phyloP scores from a whole-genome alignment of 495 filamentous ascomycete species.

The Wilcoxina mikolae region DNA sequence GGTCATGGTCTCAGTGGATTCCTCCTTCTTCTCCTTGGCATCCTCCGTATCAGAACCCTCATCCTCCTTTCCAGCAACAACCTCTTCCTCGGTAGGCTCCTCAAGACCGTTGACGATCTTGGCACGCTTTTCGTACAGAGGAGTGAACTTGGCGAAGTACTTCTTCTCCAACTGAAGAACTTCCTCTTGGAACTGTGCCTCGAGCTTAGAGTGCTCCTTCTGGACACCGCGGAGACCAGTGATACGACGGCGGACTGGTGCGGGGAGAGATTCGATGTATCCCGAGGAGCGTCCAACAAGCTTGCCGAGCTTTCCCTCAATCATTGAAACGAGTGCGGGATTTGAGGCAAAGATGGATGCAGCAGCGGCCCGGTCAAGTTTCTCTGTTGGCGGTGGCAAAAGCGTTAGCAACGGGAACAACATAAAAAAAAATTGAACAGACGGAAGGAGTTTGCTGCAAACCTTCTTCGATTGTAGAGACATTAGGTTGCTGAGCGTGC shows the following conservation, averaged over 20 bases:
- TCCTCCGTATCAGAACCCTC: constrained; percentile 54
- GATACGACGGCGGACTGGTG: constrained; percentile 77
- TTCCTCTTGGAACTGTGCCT: constrained; percentile 96
- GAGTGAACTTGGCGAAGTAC: constrained; percentile 96
- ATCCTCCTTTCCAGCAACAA: constrained; percentile 72
- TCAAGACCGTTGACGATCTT: constrained; percentile 76
- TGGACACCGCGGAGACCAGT: constrained; percentile 93
- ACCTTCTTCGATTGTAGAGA: constrained; percentile 97
- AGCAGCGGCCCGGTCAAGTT: constrained; percentile 70
- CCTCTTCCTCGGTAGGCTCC: constrained; percentile 75
- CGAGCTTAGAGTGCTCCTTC: constrained; percentile 95
- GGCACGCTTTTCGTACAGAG: constrained; percentile 88
- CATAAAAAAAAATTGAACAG: constrained; percentile 14
- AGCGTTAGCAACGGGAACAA: constrained; percentile 12
- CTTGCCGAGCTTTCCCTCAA: constrained; percentile 84
- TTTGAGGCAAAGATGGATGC: constrained; percentile 88
- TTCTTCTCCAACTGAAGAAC: constrained; percentile 97
- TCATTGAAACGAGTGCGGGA: constrained; percentile 84
- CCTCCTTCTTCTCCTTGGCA: constrained; percentile 41
- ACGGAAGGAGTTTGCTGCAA: constrained; percentile 27
- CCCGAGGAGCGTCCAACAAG: constrained; percentile 92
- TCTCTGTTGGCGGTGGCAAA: constrained; percentile 44
- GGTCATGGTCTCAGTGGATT: constrained; percentile 35
- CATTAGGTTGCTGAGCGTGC: constrained; percentile 85
- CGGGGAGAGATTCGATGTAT: constrained; percentile 90